Evolutionary conservation across 495 filamentous ascomycete genomes (phyloP).

Genomic region (Trichoderma orchidacearum): DNA sequence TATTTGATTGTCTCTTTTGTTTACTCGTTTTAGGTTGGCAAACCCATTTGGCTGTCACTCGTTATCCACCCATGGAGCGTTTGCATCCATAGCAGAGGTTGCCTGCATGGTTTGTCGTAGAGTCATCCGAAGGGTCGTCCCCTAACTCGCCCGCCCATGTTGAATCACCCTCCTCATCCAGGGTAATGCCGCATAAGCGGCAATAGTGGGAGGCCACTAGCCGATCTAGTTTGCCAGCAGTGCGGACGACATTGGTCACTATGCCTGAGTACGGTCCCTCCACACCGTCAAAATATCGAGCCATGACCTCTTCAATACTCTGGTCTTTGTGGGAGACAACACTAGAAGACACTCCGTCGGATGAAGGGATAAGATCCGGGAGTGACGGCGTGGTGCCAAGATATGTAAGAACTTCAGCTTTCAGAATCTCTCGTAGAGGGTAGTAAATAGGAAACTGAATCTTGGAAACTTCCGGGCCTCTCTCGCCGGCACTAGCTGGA

Average conservation of each 20-base stretch:
- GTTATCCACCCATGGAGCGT: conserved; percentile 26
- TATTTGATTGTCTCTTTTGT: background rate
- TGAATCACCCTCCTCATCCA: conserved; percentile 31
- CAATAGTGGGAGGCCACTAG: conserved; percentile 13
- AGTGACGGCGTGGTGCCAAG: conserved; percentile 28
- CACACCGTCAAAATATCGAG: conserved; percentile 73
- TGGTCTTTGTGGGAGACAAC: conserved; percentile 55
- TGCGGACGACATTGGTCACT: conserved; percentile 87
- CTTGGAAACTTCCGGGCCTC: background rate
- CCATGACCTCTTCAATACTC: conserved; percentile 85
- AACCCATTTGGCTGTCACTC: too few species aligned
- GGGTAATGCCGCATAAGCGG: conserved; percentile 36
- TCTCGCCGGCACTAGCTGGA: conserved; percentile 1
- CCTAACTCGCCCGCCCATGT: conserved; percentile 37
- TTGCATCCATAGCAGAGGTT: conserved; percentile 40
- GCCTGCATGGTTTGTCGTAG: background rate
- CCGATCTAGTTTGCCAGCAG: conserved; percentile 58
- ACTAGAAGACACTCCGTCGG: conserved; percentile 7
- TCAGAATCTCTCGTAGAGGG: conserved; percentile 62
- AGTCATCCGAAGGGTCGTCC: conserved; percentile 2
- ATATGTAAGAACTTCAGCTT: conserved; percentile 61
- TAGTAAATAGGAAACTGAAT: conserved; percentile 10
- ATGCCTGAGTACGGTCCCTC: conserved; percentile 83
- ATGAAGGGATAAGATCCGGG: conserved; percentile 3
- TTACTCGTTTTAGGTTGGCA: too few species aligned